A percentile compares a stretch with the other conserved stretches of the same genome.
Evolutionary conservation across 257 asterid species (phyloP).

Genomic region (Capsicum baccatum): DNA sequence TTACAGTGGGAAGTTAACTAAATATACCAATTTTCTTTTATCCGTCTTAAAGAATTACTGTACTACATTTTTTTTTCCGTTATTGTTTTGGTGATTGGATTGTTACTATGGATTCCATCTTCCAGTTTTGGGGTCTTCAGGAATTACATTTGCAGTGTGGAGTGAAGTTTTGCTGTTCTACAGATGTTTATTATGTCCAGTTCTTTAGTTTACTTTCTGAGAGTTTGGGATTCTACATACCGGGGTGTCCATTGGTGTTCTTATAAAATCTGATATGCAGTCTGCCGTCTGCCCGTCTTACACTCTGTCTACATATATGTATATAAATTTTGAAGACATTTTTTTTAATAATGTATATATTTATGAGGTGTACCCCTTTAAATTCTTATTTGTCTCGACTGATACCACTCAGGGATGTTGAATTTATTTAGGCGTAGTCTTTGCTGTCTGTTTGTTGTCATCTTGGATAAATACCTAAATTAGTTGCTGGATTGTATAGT

Average conservation of each 20-base stretch:
- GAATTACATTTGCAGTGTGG: neutral
- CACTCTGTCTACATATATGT: neutral
- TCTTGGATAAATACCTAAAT: neutral
- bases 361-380: neutral
- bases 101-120: neutral
- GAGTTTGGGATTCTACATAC: neutral
- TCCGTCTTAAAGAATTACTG: neutral
- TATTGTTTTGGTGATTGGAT: conserved; percentile 25
- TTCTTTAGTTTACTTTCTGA: neutral
- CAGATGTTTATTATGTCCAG: neutral
- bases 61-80: neutral
- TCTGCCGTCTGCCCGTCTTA: neutral
- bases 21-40: neutral
- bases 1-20: neutral
- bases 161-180: neutral
- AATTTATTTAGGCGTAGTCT: neutral
- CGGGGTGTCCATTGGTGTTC: neutral
- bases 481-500: neutral
- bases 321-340: neutral
- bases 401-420: neutral
- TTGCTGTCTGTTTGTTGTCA: neutral
- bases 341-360: neutral
- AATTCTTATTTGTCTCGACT: neutral
- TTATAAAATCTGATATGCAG: neutral
- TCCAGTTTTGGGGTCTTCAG: neutral